phyloP scores from a whole-genome alignment of 148 eudicot genomes.

The Spergularia marina region DNA sequence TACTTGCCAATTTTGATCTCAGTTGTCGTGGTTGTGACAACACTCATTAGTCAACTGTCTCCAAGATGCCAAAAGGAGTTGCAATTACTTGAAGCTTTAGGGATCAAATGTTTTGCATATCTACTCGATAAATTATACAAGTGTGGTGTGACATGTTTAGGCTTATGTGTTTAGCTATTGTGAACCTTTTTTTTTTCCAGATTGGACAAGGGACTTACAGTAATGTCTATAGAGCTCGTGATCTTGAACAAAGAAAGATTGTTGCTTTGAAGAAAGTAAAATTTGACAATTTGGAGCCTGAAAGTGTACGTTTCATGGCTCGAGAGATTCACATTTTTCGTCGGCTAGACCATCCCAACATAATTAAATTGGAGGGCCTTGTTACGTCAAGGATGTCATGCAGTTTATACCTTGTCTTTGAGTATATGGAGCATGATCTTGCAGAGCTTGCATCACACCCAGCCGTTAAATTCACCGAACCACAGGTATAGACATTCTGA shows the following conservation, averaged over 20 bases:
- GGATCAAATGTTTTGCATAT: background rate
- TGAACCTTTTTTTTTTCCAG: constrained; percentile 39
- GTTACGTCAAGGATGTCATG: constrained; percentile 82
- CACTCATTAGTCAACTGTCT: background rate
- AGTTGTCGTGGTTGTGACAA: background rate
- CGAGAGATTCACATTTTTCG: constrained; percentile 82
- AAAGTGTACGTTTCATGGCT: no score
- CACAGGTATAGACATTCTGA: constrained; percentile 45
- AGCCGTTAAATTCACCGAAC: constrained; percentile 67
- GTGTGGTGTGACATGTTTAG: constrained; percentile 16
- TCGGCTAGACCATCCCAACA: constrained; percentile 75
- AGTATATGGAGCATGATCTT: constrained; percentile 88
- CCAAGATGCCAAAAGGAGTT: background rate
- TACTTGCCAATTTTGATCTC: background rate
- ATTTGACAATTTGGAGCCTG: constrained; percentile 79
- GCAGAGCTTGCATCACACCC: constrained; percentile 84
- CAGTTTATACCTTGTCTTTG: constrained; percentile 83
- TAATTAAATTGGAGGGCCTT: constrained; percentile 75
- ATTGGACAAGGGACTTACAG: constrained; percentile 91
- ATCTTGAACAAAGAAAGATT: constrained; percentile 68
- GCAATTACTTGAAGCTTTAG: constrained; percentile 7
- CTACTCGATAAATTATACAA: background rate
- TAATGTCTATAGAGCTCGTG: constrained; percentile 80
- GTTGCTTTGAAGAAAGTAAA: constrained; percentile 85
- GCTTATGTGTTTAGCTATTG: constrained; percentile 14